Base-by-base conservation (phyloP, 192 early-diverging fungal genomes). In the Podila horticola region DNA sequence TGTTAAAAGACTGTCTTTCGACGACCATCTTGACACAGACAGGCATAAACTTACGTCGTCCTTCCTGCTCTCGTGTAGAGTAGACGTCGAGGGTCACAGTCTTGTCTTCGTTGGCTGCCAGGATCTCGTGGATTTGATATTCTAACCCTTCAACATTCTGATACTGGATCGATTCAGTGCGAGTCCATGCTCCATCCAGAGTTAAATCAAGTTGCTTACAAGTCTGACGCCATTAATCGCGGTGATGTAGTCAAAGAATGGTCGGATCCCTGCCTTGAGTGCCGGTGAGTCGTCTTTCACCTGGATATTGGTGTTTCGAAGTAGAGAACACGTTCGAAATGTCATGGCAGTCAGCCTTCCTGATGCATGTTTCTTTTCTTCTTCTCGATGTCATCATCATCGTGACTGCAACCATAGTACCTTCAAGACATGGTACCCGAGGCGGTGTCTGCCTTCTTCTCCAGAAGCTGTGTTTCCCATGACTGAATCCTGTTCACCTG, bases 161-260 rank as follows among this genome's bases (percentile, higher is more conserved):
- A 45, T 45, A 45, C 15, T 7, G 15, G 15, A 45, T 4, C 1
- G 11, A 17, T 45, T 45, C 41, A 45, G 41, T 45, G 41, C 41
- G 41, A 36, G 34, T 36, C 41, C 41, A 17, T 15, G 15, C 9
- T 55, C 24, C n/a, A 55, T 55, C 3, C 24, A 67, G 9, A 8
- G 11, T 55, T 55, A 26, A 22, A 10, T 55, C 89, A 24, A 8
- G 20, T 2, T 22, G 12, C 52, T 24, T 55, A 55, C 52, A 64
- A 92, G 73, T 36, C 75, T 64, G 41, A 83, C 66, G 29, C 90
- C 92, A 50, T 93, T 90, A 29, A 91, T 84, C 12, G 82, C 77
- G 15, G 90, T 81, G 60, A 94, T 91, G 64, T 90, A 94, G 74
- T 94, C 93, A 77, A 94, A 94, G 71, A 93, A 93, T 5, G 88